A percentile compares a stretch with the other conserved stretches of the same genome.
phyloP scores from a whole-genome alignment of 2,329 filamentous ascomycete species.

The Colletotrichum musae region DNA sequence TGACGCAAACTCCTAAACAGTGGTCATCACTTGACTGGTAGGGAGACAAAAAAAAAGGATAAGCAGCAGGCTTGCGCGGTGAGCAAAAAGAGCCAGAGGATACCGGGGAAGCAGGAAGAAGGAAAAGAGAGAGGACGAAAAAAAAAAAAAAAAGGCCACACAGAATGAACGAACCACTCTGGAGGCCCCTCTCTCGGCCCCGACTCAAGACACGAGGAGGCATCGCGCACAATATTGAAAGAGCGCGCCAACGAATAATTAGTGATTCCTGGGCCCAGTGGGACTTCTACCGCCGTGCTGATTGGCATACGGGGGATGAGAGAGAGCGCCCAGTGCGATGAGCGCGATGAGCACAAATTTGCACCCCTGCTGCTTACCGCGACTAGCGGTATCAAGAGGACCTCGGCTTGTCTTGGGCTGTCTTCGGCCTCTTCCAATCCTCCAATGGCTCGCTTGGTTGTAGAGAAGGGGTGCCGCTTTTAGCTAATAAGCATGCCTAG shows the following conservation, averaged over 20 bases:
- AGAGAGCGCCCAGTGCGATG: constrained; percentile 46
- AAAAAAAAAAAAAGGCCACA: background rate
- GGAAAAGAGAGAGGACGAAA: background rate
- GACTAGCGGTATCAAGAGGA: constrained; percentile 32
- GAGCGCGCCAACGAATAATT: constrained; percentile 35
- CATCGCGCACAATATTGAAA: constrained; percentile 26
- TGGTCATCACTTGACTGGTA: constrained; percentile 1
- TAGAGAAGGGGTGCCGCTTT: constrained; percentile 14
- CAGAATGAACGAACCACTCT: constrained; percentile 13
- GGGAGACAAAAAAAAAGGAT: no score
- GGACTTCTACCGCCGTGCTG: constrained; percentile 18
- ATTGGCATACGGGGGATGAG: constrained; percentile 40
- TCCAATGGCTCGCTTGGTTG: constrained; percentile 20
- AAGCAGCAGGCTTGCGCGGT: no score
- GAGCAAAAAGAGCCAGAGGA: no score
- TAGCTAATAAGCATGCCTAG: constrained; percentile 15
- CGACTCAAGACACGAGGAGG: constrained; percentile 25
- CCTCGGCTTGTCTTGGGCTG: constrained; percentile 35
- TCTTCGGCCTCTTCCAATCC: constrained; percentile 24
- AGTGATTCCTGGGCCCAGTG: constrained; percentile 34
- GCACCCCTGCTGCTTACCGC: constrained; percentile 28
- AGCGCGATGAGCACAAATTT: constrained; percentile 16
- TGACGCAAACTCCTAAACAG: constrained; percentile 4
- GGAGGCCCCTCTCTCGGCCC: constrained; percentile 1
- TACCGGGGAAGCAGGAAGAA: no score